Base-by-base conservation (phyloP, 495 filamentous ascomycete species). In the Neohortaea acidophila region DNA sequence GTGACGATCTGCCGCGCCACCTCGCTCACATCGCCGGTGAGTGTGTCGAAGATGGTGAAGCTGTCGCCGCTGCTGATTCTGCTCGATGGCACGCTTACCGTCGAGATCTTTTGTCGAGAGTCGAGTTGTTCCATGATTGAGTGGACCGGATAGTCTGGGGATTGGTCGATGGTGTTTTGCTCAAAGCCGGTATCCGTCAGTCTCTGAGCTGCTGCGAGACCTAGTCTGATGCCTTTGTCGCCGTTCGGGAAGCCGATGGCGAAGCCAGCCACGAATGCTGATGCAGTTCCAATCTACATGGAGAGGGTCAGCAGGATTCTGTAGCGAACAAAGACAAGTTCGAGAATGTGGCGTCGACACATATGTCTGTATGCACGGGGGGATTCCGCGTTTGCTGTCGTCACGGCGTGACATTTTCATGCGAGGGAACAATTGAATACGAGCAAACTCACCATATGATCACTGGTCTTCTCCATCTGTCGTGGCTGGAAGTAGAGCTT, bases 1-100 rank as follows among this genome's bases (percentile, higher is more conserved):
- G 40, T 41, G 12, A 51, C 44, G 22, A 51, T 44, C 24, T 51
- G 44, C 14, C 48, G 39, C 23, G 48, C 48, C 4, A 51, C 30
- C 33, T 51, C 48, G 12, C 39, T 32, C 11, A 45, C 44, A 22
- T 51, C 48, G 2, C 48, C 48, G 20, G 45, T 51, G 9, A 44
- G 22, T n/a, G 35, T 18, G 3, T 51, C 45, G 34, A 51, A 44
- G 19, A 51, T 51, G 7, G 44, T 48, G 38, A 47, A 51, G 17
- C 33, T 44, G 1, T 41, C 44, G 10, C 48, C 48, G 19, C 44
- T 36, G 21, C 38, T 48, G 19, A 51, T 51, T 10, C 39, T 13
- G 3, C 23, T 30, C 20, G 48, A 51, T 9, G 48, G 48, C 20
- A 51, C 45, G 18, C 32, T 41, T 2, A 51, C 48, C 12, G 39